Conservation (phyloP, 352 stramenopile species). For the Phytopythium sindhum region DNA sequence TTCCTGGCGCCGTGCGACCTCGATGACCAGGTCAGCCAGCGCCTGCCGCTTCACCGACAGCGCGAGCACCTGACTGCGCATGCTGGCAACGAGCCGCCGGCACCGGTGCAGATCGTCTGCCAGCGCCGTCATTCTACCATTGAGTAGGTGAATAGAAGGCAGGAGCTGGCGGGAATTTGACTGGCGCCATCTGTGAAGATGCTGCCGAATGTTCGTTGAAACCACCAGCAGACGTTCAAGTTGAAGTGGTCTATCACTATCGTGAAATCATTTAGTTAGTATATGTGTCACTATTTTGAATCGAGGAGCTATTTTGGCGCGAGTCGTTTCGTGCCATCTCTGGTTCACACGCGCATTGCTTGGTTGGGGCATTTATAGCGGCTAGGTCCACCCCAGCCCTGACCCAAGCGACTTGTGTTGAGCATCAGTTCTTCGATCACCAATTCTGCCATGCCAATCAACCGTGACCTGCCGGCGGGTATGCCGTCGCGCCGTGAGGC, state of each 20-base stretch:
- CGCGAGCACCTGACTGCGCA: constrained; percentile 42
- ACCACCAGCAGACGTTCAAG: not conserved
- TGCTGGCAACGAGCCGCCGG: constrained; percentile 42
- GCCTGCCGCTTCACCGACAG: constrained; percentile 39
- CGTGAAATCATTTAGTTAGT: not conserved
- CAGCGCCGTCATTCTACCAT: constrained; percentile 3
- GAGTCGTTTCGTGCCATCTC: constrained; percentile 1
- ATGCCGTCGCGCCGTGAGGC: constrained; percentile 32
- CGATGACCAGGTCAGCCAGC: constrained; percentile 22
- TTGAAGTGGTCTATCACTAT: constrained; percentile 2
- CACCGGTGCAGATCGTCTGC: constrained; percentile 46
- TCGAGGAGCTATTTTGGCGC: not conserved
- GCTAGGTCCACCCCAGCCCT: too few species aligned
- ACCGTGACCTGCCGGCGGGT: constrained; percentile 48
- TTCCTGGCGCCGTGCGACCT: constrained; percentile 8
- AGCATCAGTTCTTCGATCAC: not conserved
- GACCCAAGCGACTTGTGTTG: not conserved
- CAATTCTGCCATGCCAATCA: constrained; percentile 34
- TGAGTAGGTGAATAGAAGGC: not conserved
- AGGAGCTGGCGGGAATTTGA: not conserved
- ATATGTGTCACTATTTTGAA: not conserved
- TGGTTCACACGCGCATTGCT: not conserved
- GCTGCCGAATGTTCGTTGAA: not conserved
- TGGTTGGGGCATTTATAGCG: too few species aligned
- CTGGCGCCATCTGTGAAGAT: not conserved